Conservation (phyloP, 2,329 filamentous ascomycete species). For the Dendryphion nanum region DNA sequence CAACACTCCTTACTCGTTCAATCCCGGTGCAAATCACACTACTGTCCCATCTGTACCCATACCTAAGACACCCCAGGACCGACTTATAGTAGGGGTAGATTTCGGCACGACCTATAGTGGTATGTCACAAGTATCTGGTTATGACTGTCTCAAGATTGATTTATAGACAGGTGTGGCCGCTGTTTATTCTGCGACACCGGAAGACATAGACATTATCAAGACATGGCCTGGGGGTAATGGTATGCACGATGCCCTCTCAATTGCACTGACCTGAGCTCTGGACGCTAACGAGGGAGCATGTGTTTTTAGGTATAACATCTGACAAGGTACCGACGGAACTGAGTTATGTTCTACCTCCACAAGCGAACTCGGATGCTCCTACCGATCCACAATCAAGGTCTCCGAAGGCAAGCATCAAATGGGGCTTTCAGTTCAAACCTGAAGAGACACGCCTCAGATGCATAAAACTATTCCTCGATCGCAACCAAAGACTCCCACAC, state of each 20-base stretch:
- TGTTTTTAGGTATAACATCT: constrained; percentile 64
- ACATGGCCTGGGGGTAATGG: constrained; percentile 78
- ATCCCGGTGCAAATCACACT: constrained; percentile 25
- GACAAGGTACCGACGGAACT: constrained; percentile 85
- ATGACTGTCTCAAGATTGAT: background rate
- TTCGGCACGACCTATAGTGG: constrained; percentile 84
- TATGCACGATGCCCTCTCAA: constrained; percentile 6
- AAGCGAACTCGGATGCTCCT: constrained; percentile 3
- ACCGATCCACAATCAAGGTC: constrained; percentile 13
- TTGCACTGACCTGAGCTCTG: constrained; percentile 11
- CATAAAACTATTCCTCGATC: constrained; percentile 82
- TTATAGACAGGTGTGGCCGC: constrained; percentile 59
- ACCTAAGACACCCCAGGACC: constrained; percentile 45
- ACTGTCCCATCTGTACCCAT: constrained; percentile 5
- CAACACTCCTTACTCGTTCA: constrained; percentile 33
- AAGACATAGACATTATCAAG: constrained; percentile 82
- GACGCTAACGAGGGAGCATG: too few species aligned
- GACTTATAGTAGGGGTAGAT: constrained; percentile 74
- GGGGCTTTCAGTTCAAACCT: constrained; percentile 81
- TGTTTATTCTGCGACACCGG: constrained; percentile 72
- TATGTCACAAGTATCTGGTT: constrained; percentile 21
- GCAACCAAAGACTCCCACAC: constrained; percentile 75
- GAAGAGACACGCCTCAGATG: constrained; percentile 74
- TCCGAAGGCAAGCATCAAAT: constrained; percentile 51
- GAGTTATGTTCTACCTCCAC: constrained; percentile 44